These are phyloP conservation scores for Chenopodium berlandieri DNA, from an alignment of 148 eudicot genomes.

Conservation along the genomic window DNA sequence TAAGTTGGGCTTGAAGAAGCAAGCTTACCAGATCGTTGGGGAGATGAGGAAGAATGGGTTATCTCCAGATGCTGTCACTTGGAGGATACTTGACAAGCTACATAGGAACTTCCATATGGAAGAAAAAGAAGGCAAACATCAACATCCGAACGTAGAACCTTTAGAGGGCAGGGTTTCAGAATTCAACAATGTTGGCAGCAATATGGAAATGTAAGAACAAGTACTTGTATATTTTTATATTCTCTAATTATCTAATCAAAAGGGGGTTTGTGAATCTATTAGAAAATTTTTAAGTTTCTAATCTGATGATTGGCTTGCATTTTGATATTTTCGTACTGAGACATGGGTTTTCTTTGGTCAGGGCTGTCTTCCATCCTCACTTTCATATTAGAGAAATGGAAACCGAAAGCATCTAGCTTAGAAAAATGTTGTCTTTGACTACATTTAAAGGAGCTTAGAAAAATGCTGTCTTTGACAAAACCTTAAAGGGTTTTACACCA, in stretches of 20 bases:
- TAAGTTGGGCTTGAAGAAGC: conserved; percentile 68
- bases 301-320: background rate
- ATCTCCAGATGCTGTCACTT: conserved; percentile 75
- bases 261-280: background rate
- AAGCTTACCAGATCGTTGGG: conserved; percentile 80
- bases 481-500: background rate
- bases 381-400: background rate
- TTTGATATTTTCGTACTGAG: background rate
- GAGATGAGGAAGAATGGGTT: conserved; percentile 91
- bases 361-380: background rate
- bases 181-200: background rate
- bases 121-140: background rate
- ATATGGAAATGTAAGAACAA: background rate
- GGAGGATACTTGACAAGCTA: conserved; percentile 72
- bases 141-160: background rate
- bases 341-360: background rate
- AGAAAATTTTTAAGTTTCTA: background rate
- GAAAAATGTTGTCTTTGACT: background rate
- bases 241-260: background rate
- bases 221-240: background rate
- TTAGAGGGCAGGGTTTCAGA: background rate
- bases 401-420: background rate
- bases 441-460: too few relatives aligned
- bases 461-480: background rate
- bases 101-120: conserved; percentile 30